Conservation (phyloP, 805 yeast species). For the Starmerella scarabaei region DNA sequence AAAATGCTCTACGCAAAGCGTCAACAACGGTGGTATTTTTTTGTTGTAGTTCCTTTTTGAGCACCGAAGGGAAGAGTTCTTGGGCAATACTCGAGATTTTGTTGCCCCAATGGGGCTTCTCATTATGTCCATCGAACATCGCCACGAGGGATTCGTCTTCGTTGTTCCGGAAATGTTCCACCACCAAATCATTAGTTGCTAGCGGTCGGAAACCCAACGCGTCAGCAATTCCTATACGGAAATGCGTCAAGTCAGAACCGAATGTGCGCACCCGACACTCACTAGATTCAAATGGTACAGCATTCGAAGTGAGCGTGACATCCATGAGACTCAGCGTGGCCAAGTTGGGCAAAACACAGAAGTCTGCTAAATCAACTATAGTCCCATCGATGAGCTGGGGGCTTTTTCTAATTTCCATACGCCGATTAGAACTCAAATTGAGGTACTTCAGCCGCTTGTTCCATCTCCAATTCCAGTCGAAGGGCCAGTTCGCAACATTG, state of each 20-base stretch:
- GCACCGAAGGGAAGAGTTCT: conserved; percentile 50
- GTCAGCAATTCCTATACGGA: conserved; percentile 88
- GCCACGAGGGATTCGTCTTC: conserved; percentile 72
- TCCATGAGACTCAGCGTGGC: conserved; percentile 81
- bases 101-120: conserved; percentile 32
- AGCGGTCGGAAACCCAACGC: conserved; percentile 57
- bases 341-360: conserved; percentile 60
- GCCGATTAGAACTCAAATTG: conserved; percentile 83
- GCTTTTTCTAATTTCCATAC: conserved; percentile 63
- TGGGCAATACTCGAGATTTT: conserved; percentile 57
- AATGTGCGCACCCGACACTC: conserved; percentile 83
- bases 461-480: conserved; percentile 96
- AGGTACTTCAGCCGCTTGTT: conserved; percentile 63
- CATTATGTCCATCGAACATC: conserved; percentile 63
- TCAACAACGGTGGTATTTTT: conserved; percentile 44
- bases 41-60: conserved; percentile 51
- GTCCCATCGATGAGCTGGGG: conserved; percentile 26
- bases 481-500: conserved; percentile 86
- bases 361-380: conserved; percentile 36
- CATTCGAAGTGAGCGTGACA: conserved; percentile 78
- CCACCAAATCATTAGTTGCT: conserved; percentile 69
- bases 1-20: conserved; percentile 72
- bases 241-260: conserved; percentile 59
- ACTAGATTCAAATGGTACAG: conserved; percentile 76
- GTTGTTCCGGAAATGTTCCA: conserved; percentile 76